Base-by-base conservation (phyloP, 1,284 basidiomycete genomes). In the Xanthoconium separans region DNA sequence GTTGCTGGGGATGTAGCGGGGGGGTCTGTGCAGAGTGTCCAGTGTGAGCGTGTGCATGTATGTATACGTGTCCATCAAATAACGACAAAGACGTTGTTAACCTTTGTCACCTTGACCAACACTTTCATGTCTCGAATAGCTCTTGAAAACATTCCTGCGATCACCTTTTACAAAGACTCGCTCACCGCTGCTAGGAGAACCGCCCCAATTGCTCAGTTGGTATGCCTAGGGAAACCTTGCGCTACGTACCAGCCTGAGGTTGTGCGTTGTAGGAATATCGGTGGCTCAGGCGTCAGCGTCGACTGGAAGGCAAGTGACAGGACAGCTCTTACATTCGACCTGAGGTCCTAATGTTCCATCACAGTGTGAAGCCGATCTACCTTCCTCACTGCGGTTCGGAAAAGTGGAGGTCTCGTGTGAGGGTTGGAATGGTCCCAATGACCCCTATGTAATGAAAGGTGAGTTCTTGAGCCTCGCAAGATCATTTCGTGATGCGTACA, bases 301-400 rank as follows among this genome's bases (percentile, higher is more conserved):
- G 91, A 95, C 63, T 95, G 93, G 93, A 89, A 87, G 79, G 90
- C 86, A 62, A 58, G 73, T 61, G 62, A 63, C 29, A 47, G 24
- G 36, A 51, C 48, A 40, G 53, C 44, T 51, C 44, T 45, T 34
- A 13, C 49, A 48, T 50, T 47, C 36, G 39, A 56, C 45, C 55
- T 66, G 50, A 65, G 34, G 44, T 53, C 7, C 37, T 44, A 49
- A 46, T 29, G 37, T 48, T 24, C 33, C 41, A 51, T 42, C 44
- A 45, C 57, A 93, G 87, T 98, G 95, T 69, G 85, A 93, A 67
- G 91, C 94, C 8, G 94, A 98, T 66, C 75, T 98, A 10, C 94
- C 94, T 3, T 83, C 85, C 42, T 76, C 83, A 3, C 69, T 95
- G 51, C 77, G 91, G 15, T 87, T 98, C 55, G 95, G 95, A 9